Base-by-base conservation (phyloP, 2,329 filamentous ascomycete genomes). In the Exophiala sideris region DNA sequence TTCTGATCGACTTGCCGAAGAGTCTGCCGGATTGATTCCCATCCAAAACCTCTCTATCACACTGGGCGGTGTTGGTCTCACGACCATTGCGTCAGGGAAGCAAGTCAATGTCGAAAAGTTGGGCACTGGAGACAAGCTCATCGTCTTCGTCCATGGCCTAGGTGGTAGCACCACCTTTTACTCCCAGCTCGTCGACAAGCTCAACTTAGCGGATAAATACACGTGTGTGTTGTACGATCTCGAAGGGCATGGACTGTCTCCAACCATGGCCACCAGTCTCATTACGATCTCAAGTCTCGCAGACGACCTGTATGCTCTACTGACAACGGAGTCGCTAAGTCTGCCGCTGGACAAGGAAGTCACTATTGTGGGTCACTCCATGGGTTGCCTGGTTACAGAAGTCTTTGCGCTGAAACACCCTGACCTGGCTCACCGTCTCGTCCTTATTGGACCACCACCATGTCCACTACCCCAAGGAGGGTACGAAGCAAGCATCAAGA, bases 101-200 rank as follows among this genome's bases (percentile, higher is more conserved):
- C 58, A 63, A 0, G 61, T 79, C 1, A 68, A 73, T 57, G 73
- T 76, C 59, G 68, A 69, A 45, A 62, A 58, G 32, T 18, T 64
- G 14, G 71, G 69, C 10, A 21, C 33, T 9, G 50, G 54, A 7
- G 11, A 21, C 58, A 5, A 64, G 2, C 24, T 24, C 16, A 63
- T 79, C 4, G 64, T 82, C 14, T 82, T 82, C 57, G 66, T 83
- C n/a, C 80, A 83, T 56, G 80, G 80, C 6, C 70, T 83, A 0
- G 79, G 79, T 2, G 76, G 73, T 1, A 76, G 70, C 0, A 68
- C 68, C 2, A 70, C 73, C 4, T 76, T 68, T 60, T 82, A 71
- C 63, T 66, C 62, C 0, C 77, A 79, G 0, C 62, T 82, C 6
- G 67, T 79, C 20, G 55, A 68, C 0, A 57, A 63, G 1, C 57